Evolutionary conservation across 495 filamentous ascomycete genomes (phyloP).

Genomic region (Neurospora tetrasperma): DNA sequence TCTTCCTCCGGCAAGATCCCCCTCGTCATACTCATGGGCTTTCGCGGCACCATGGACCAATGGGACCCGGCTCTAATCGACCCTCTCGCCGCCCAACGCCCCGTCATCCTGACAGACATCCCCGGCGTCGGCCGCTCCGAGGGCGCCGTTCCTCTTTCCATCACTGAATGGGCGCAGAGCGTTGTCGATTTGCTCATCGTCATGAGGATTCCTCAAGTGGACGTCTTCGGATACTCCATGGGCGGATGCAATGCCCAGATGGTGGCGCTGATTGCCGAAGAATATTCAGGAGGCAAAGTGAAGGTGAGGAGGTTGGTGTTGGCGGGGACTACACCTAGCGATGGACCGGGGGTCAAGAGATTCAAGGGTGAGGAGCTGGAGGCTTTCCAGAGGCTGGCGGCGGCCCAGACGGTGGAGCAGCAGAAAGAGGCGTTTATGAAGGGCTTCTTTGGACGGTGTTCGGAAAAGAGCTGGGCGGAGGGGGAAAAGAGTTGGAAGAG

Average conservation of each 20-base stretch:
- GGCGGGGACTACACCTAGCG: slow-evolving; percentile 16
- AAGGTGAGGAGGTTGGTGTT: slow-evolving; percentile 17
- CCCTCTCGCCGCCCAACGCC: slow-evolving; percentile 13
- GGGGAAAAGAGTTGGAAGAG: slow-evolving; percentile 16
- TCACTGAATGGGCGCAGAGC: slow-evolving; percentile 39
- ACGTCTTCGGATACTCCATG: slow-evolving; percentile 24
- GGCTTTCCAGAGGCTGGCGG: slow-evolving; percentile 3
- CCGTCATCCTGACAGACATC: slow-evolving; percentile 18
- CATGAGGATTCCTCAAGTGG: slow-evolving; percentile 51
- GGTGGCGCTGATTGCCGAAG: slow-evolving; percentile 10
- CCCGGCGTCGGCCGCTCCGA: slow-evolving; percentile 16
- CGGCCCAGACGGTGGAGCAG: slow-evolving; percentile 6
- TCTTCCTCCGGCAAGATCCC: slow-evolving; percentile 13
- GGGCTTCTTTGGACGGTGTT: slow-evolving; percentile 10
- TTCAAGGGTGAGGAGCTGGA: slow-evolving; percentile 3
- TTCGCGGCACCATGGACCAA: slow-evolving; percentile 23
- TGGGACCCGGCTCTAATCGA: slow-evolving; percentile 24
- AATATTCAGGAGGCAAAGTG: slow-evolving; percentile 1
- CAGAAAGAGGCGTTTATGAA: slow-evolving; percentile 6
- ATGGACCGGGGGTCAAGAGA: slow-evolving; percentile 3
- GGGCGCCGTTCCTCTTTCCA: slow-evolving; percentile 14
- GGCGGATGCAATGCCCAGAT: slow-evolving; percentile 20
- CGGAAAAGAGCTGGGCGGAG: slow-evolving; percentile 10
- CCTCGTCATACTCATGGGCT: slow-evolving; percentile 23
- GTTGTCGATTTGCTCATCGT: slow-evolving; percentile 49